A percentile compares a stretch with the other conserved stretches of the same genome.
phyloP scores from a whole-genome alignment of 305 asterid species.

The Euphrasia arctica region DNA sequence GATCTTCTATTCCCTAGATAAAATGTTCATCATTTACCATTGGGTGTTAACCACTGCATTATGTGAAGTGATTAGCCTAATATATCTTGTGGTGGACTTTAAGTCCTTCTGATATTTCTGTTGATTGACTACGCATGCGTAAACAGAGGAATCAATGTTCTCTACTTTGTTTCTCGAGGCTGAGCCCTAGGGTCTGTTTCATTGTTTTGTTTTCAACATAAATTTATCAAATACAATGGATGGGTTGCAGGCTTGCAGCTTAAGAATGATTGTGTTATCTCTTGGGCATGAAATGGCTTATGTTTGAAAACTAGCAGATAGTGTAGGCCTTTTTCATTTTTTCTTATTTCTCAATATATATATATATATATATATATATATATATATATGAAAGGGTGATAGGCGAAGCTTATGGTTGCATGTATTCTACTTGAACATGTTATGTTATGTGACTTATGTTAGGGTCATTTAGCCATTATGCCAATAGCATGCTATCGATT shows the following conservation, averaged over 20 bases:
- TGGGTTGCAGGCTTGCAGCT: conserved; percentile 7
- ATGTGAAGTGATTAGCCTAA: neutral
- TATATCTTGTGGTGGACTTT: neutral
- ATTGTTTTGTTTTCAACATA: conserved; percentile 1
- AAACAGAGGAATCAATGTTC: neutral
- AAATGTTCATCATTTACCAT: too few relatives aligned
- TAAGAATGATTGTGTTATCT: neutral
- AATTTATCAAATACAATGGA: neutral
- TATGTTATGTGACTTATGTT: neutral
- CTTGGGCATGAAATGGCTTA: too few relatives aligned
- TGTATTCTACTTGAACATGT: neutral
- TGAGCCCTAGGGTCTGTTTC: neutral
- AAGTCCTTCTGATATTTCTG: neutral
- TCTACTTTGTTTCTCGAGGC: neutral
- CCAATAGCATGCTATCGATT: neutral
- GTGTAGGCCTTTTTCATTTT: too few relatives aligned
- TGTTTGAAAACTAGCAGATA: too few relatives aligned
- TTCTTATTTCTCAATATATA: too few relatives aligned
- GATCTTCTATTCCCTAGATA: too few relatives aligned
- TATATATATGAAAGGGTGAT: too few relatives aligned
- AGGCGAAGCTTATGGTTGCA: neutral
- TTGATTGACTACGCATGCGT: neutral
- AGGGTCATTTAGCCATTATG: neutral
- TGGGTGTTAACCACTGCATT: neutral
- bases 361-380: too few relatives aligned